A percentile compares a stretch with the other conserved stretches of the same genome.
These are phyloP conservation scores for Paraglomus occultum DNA, from an alignment of 192 early-diverging fungal species.

Conservation along the genomic window DNA sequence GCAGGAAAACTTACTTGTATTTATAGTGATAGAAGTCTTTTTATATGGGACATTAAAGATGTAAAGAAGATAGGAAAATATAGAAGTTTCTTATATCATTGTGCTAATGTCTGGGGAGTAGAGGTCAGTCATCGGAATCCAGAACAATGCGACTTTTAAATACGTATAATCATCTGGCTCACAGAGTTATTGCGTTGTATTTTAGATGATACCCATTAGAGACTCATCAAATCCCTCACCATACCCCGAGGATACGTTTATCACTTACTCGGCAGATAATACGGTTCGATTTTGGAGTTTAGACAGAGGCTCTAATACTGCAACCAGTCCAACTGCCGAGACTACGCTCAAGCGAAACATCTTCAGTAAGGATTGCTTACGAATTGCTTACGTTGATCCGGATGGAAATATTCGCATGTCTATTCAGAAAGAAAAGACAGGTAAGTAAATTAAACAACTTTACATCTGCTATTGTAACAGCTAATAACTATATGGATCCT, in stretches of 20 bases:
- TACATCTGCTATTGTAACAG: background rate
- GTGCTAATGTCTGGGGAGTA: slow-evolving; percentile 82
- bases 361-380: slow-evolving; percentile 31
- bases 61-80: slow-evolving; percentile 51
- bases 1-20: slow-evolving; percentile 56
- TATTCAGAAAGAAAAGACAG: slow-evolving; percentile 10
- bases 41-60: slow-evolving; percentile 70
- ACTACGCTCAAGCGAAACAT: background rate
- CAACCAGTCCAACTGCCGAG: background rate
- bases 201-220: slow-evolving; percentile 42
- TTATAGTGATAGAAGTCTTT: slow-evolving; percentile 72
- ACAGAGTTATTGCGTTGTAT: background rate
- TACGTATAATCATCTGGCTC: background rate
- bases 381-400: slow-evolving; percentile 38
- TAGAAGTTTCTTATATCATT: slow-evolving; percentile 65
- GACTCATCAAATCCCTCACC: background rate
- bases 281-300: slow-evolving; percentile 81
- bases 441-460: background rate
- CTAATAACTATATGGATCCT: too few species aligned
- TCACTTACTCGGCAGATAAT: slow-evolving; percentile 73
- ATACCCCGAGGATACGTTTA: slow-evolving; percentile 62
- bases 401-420: slow-evolving; percentile 32
- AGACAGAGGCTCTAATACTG: slow-evolving; percentile 34
- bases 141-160: background rate
- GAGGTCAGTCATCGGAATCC: slow-evolving; percentile 51